phyloP scores from a whole-genome alignment of 73 alveolate genomes.

The Paramecium primaurelia region DNA sequence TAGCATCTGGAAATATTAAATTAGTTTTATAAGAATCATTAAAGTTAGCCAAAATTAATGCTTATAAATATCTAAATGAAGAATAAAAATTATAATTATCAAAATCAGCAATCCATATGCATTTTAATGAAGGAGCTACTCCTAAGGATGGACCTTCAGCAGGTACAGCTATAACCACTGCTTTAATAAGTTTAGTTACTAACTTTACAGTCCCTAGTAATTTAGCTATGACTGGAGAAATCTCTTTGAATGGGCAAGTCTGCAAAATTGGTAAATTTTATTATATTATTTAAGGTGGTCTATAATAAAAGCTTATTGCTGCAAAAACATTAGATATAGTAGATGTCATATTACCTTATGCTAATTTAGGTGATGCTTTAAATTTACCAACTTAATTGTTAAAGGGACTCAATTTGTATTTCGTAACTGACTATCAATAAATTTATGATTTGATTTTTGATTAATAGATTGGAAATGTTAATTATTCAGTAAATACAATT shows the following conservation, averaged over 20 bases:
- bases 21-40: conserved; percentile 77
- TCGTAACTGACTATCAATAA: conserved; percentile 39
- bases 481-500: background rate
- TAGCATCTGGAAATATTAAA: conserved; percentile 79
- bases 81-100: conserved; percentile 33
- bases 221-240: conserved; percentile 85
- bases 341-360: conserved; percentile 39
- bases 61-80: conserved; percentile 64
- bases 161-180: conserved; percentile 78
- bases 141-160: conserved; percentile 92
- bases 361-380: conserved; percentile 47
- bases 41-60: conserved; percentile 78
- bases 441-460: conserved; percentile 44
- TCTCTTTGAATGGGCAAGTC: conserved; percentile 79
- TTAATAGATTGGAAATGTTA: background rate
- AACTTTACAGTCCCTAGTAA: conserved; percentile 65
- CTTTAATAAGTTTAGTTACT: conserved; percentile 66
- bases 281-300: conserved; percentile 19
- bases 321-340: conserved; percentile 47
- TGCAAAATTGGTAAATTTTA: conserved; percentile 67
- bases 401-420: conserved; percentile 53
- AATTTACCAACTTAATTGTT: conserved; percentile 34
- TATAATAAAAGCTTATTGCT: conserved; percentile 49
- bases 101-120: conserved; percentile 72
- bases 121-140: conserved; percentile 81